Percentiles rank a stretch among this genome's conserved stretches.
Evolutionary conservation across 352 stramenopile species (phyloP).

Genomic region (Phytophthora meadii): DNA sequence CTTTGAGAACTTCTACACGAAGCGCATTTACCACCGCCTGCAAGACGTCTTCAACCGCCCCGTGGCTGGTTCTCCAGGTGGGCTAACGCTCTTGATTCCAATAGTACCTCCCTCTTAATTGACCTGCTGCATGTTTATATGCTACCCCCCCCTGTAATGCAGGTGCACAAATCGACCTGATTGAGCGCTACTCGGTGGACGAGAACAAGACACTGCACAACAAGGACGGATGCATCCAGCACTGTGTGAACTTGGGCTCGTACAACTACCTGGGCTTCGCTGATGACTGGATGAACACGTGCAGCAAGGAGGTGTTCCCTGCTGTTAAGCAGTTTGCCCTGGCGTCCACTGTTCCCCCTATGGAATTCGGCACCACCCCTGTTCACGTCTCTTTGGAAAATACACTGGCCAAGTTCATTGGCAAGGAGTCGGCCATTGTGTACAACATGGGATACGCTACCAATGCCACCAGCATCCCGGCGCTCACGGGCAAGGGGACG

Average conservation of each 20-base stretch:
- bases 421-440: constrained; percentile 96
- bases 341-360: constrained; percentile 64
- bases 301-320: constrained; percentile 90
- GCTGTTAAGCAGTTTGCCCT: constrained; percentile 90
- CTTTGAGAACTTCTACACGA: constrained; percentile 99
- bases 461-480: constrained; percentile 97
- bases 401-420: constrained; percentile 94
- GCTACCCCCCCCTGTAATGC: not conserved
- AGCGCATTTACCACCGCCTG: constrained; percentile 97
- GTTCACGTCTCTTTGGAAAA: constrained; percentile 95
- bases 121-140: not conserved
- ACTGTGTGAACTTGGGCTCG: constrained; percentile 97
- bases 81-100: not conserved
- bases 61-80: constrained; percentile 67
- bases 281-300: constrained; percentile 98
- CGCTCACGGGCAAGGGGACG: constrained; percentile 93
- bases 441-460: constrained; percentile 99
- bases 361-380: constrained; percentile 88
- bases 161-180: constrained; percentile 93
- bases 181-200: constrained; percentile 91
- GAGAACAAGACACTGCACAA: constrained; percentile 86
- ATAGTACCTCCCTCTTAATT: not conserved
- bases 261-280: constrained; percentile 99
- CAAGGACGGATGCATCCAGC: constrained; percentile 68
- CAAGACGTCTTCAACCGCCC: constrained; percentile 91